A percentile compares a stretch with the other conserved stretches of the same genome.
These are phyloP conservation scores for Bipolaris cookei DNA, from an alignment of 2,329 filamentous ascomycete genomes.

Conservation along the genomic window DNA sequence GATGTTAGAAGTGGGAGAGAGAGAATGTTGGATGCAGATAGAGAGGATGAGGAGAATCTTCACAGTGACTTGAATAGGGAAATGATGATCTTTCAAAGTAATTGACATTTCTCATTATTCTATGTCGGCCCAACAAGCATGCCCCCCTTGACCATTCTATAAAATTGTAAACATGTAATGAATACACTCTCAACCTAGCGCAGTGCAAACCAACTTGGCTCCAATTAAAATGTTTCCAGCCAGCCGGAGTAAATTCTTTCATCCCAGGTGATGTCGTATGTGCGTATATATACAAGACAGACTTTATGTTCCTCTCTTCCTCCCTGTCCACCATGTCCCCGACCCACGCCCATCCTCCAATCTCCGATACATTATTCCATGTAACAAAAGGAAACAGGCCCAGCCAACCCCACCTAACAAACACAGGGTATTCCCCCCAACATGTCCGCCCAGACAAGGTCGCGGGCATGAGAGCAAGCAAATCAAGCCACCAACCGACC, in stretches of 20 bases:
- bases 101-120: too few species aligned
- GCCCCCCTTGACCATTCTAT: not conserved
- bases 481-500: not conserved
- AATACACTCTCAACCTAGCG: not conserved
- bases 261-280: not conserved
- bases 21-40: too few species aligned
- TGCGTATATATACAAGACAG: constrained; percentile 5
- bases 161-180: too few species aligned
- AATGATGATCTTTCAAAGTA: too few species aligned
- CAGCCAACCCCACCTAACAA: not conserved
- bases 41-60: too few species aligned
- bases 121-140: too few species aligned
- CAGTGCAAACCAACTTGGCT: not conserved
- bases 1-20: too few species aligned
- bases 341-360: not conserved
- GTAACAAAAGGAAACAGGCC: not conserved
- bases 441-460: constrained; percentile 3
- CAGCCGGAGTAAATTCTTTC: constrained; percentile 1
- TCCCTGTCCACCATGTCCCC: not conserved
- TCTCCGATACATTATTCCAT: constrained; percentile 11
- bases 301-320: not conserved
- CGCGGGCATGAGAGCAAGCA: not conserved
- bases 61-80: too few species aligned
- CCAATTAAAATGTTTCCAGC: not conserved
- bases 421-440: constrained; percentile 2